Evolutionary conservation across 495 filamentous ascomycete genomes (phyloP), one percentile per base, ranked within the genome.

Genomic region (Collariella sp.): DNA sequence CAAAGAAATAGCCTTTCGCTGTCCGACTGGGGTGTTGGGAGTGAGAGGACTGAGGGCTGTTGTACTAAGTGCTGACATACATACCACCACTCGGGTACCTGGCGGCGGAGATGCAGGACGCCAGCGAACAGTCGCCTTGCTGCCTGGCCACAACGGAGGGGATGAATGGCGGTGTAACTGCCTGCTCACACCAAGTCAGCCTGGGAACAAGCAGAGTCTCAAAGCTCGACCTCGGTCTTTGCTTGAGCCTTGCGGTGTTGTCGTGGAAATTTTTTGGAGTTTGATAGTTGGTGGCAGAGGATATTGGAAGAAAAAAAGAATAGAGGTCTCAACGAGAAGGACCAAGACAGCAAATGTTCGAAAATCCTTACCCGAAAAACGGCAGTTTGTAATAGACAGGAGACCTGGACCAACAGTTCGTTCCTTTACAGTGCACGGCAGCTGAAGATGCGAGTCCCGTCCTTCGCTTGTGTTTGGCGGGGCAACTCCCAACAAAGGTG

Each of bases 81-180:
- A 47, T 52, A 57, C 55, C 55, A 39, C 36, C 7, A 23, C 36
- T 4, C 9, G 26, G 26, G 26, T 9, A 31, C 4, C 26, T 31
- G 26, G n/a, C n/a, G n/a, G n/a, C n/a, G n/a, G 26, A 43, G 43
- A 36, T 46, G 51, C 51, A 46, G 51, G 43, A 20, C 16, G 51
- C 23, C 20, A 61, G 55, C 23, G 46, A 48, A 43, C 24, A 29
- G 38, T 52, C 52, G 62, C 47, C 60, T 46, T 50, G 57, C 36
- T 53, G 60, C 60, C 51, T 57, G 46, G 51, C 54, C 15, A 26
- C 16, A 54, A 48, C 52, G 26, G 35, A 41, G 51, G 41, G 58
- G 41, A 49, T 58, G 58, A 66, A 61, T 61, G 56, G 60, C 55
- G 55, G 46, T 56, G 18, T 31, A 39, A 31, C 48, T 52, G 26